Evolutionary conservation across 805 yeast species (phyloP).

Genomic region (Debaryomyces prosopidis): DNA sequence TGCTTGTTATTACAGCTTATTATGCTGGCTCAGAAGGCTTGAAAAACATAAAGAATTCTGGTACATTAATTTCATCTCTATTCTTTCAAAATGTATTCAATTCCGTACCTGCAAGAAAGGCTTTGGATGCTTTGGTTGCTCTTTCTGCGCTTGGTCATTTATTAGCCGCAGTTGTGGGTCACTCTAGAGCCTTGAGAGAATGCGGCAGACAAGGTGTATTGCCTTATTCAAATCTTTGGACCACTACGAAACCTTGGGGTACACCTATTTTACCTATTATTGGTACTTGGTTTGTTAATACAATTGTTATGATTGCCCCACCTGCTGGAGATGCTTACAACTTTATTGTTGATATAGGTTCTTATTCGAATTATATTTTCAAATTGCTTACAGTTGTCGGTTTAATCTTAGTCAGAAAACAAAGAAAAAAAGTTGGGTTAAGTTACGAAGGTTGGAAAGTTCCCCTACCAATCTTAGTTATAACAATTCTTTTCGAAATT

Average conservation of each 20-base stretch:
- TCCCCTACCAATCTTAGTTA: slow-evolving; percentile 32
- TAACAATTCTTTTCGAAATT: slow-evolving; percentile 31
- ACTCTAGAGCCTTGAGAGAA: slow-evolving; percentile 31
- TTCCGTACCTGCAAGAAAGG: slow-evolving; percentile 21
- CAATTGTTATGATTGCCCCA: slow-evolving; percentile 29
- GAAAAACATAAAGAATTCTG: slow-evolving; percentile 24
- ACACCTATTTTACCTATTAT: slow-evolving; percentile 28
- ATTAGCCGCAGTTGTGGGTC: slow-evolving; percentile 27
- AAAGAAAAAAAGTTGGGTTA: slow-evolving; percentile 33
- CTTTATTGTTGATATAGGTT: slow-evolving; percentile 31
- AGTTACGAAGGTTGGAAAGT: slow-evolving; percentile 32
- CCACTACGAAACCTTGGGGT: slow-evolving; percentile 30
- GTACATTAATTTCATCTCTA: slow-evolving; percentile 27
- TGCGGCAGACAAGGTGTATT: slow-evolving; percentile 35
- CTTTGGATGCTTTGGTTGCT: slow-evolving; percentile 27
- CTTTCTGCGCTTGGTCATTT: slow-evolving; percentile 33
- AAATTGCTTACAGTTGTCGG: slow-evolving; percentile 27
- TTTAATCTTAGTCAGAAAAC: slow-evolving; percentile 24
- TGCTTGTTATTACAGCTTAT: slow-evolving; percentile 33
- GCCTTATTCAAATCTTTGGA: slow-evolving; percentile 29
- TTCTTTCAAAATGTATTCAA: slow-evolving; percentile 34
- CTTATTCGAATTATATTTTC: slow-evolving; percentile 29
- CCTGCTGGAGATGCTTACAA: slow-evolving; percentile 38
- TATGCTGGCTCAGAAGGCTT: slow-evolving; percentile 28
- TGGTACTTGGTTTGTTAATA: slow-evolving; percentile 24